Evolutionary conservation across 768 basidiomycete genomes (phyloP), one percentile per base, ranked within the genome.

Genomic region (Boletales sp.): DNA sequence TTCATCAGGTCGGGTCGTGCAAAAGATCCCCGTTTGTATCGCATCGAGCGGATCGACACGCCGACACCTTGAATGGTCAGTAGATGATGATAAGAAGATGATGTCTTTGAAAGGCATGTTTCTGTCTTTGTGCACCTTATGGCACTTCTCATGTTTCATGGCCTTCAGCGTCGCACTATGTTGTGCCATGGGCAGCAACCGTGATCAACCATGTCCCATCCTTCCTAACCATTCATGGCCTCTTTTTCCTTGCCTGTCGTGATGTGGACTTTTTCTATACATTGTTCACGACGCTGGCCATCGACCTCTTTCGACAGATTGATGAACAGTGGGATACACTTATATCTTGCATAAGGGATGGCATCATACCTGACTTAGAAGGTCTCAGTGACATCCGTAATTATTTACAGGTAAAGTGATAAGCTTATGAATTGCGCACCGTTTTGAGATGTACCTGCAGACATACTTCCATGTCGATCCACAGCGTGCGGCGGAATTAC

Each of bases 241-340:
- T 21, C 21, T 63, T 64, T 42, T 56, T 54, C 39, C 50, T 64
- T 10, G 36, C 43, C 8, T 32, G 28, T 21, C 37, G 35, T 14
- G 30, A 51, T 4, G 3, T 64, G 15, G n/a, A n/a, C 2, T 17
- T 0, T 4, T 50, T 63, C 12, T 3, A 2, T 1, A 13, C 39
- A 17, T 19, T 49, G 0, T 59, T 57, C 14, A 37, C 42, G 18
- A 53, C 52, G 4, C 13, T 47, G n/a, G 53, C 62, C 31, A 14
- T 54, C 5, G 57, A 46, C 25, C 35, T 21, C 21, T 21, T 21
- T 21, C 21, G 21, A 4, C 4, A 21, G 2, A 21, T 21, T 4
- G 21, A 21, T 62, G 60, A 62, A 7, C 46, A 55, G 13, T 62
- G 61, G 58, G 40, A 50, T 25, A 12, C 54, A 6, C 56, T 63